These are phyloP conservation scores for Spathaspora jeffriesii DNA, from an alignment of 1,139 yeast genomes.

Conservation along the genomic window DNA sequence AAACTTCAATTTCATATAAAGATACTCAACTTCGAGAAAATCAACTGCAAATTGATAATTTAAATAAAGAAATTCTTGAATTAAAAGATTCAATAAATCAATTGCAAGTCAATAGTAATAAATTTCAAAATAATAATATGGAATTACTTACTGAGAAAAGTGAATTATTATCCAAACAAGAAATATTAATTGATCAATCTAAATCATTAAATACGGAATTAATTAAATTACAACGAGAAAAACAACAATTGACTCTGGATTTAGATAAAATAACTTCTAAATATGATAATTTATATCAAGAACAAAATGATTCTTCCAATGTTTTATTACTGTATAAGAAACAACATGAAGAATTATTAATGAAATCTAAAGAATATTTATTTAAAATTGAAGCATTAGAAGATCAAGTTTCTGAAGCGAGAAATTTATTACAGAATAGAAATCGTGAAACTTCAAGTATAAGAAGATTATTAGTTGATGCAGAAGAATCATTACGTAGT, in stretches of 20 bases:
- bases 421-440: conserved; percentile 74
- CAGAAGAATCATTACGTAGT: conserved; percentile 57
- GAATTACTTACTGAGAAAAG: conserved; percentile 36
- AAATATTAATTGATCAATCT: conserved; percentile 35
- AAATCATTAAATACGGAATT: conserved; percentile 33
- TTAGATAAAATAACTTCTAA: conserved; percentile 53
- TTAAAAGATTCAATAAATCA: conserved; percentile 42
- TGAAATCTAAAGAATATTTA: conserved; percentile 67
- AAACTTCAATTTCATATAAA: conserved; percentile 41
- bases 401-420: conserved; percentile 77
- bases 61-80: conserved; percentile 36
- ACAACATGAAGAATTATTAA: conserved; percentile 76
- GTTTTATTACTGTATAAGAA: conserved; percentile 62
- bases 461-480: conserved; percentile 66
- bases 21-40: conserved; percentile 50
- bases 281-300: conserved; percentile 46
- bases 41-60: conserved; percentile 34
- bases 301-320: conserved; percentile 49
- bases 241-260: conserved; percentile 51
- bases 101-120: conserved; percentile 42
- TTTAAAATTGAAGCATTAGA: conserved; percentile 66
- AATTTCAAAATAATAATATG: conserved; percentile 37
- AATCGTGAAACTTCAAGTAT: conserved; percentile 76
- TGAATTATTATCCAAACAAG: conserved; percentile 38
- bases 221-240: conserved; percentile 47